Evolutionary conservation across 352 stramenopile genomes (phyloP).

Genomic region (Phytophthora cactorum): DNA sequence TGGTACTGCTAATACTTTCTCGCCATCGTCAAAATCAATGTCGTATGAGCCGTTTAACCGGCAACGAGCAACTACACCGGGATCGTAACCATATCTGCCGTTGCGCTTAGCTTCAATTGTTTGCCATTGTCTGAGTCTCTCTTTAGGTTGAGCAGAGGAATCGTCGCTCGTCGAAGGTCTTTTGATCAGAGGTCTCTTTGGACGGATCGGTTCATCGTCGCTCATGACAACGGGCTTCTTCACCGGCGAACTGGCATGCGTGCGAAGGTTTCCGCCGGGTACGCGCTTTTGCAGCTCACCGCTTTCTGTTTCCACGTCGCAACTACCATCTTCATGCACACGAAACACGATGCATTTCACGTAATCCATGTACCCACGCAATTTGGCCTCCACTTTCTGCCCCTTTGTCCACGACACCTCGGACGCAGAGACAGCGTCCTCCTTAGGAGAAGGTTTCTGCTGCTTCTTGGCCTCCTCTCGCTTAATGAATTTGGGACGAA

Average conservation of each 20-base stretch:
- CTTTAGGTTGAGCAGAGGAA: constrained; percentile 30
- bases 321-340: constrained; percentile 60
- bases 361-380: constrained; percentile 52
- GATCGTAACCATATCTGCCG: constrained; percentile 58
- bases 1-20: constrained; percentile 39
- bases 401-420: constrained; percentile 53
- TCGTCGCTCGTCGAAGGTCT: constrained; percentile 53
- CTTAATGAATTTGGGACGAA: constrained; percentile 58
- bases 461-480: constrained; percentile 42
- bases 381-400: constrained; percentile 62
- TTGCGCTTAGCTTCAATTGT: constrained; percentile 58
- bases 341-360: constrained; percentile 59
- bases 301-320: constrained; percentile 67
- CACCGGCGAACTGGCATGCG: constrained; percentile 26
- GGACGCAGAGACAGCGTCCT: constrained; percentile 40
- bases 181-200: constrained; percentile 45
- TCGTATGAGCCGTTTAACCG: constrained; percentile 77
- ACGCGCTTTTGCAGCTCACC: constrained; percentile 65
- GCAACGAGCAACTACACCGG: constrained; percentile 54
- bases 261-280: constrained; percentile 40
- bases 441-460: constrained; percentile 28
- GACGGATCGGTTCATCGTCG: constrained; percentile 52
- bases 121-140: constrained; percentile 49
- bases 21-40: constrained; percentile 80
- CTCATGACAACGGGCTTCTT: constrained; percentile 50